phyloP scores from a whole-genome alignment of 2,329 filamentous ascomycete genomes.

The Cyclaneusma minus region DNA sequence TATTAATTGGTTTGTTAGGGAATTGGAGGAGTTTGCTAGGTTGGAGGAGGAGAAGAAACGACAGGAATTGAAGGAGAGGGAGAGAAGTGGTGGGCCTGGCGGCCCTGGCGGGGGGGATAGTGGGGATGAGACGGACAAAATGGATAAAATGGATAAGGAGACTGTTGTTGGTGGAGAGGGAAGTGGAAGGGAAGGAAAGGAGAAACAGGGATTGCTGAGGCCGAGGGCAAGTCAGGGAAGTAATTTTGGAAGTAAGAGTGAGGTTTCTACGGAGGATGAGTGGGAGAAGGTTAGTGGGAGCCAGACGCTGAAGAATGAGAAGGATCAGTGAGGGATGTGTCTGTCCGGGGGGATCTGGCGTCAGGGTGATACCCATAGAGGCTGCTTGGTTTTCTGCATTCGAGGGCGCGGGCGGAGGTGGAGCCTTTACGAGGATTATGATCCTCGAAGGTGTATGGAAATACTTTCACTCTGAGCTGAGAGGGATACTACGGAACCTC shows the following conservation, averaged over 20 bases:
- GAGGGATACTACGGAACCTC: too few relatives aligned
- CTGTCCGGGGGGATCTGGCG: too few relatives aligned
- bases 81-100: conserved; percentile 16
- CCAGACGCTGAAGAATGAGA: conserved; percentile 40
- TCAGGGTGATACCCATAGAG: too few relatives aligned
- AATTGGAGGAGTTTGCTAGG: conserved; percentile 30
- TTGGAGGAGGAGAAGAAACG: conserved; percentile 21
- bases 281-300: conserved; percentile 89
- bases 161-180: conserved; percentile 26
- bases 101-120: conserved; percentile 10
- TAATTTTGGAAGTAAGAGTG: conserved; percentile 36
- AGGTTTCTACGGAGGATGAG: conserved; percentile 80
- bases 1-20: conserved; percentile 92
- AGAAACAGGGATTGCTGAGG: conserved; percentile 4
- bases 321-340: conserved; percentile 29
- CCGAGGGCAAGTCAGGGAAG: conserved; percentile 16
- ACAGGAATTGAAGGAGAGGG: conserved; percentile 17
- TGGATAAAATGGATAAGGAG: too few relatives aligned
- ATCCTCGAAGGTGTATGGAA: too few relatives aligned
- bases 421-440: too few relatives aligned
- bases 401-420: too few relatives aligned
- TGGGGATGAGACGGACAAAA: conserved; percentile 23
- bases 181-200: conserved; percentile 7
- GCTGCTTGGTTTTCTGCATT: too few relatives aligned
- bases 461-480: too few relatives aligned